Evolutionary conservation across 2,329 filamentous ascomycete species (phyloP), one percentile per base, ranked within the genome.

Genomic region (Penicillium glabrum): DNA sequence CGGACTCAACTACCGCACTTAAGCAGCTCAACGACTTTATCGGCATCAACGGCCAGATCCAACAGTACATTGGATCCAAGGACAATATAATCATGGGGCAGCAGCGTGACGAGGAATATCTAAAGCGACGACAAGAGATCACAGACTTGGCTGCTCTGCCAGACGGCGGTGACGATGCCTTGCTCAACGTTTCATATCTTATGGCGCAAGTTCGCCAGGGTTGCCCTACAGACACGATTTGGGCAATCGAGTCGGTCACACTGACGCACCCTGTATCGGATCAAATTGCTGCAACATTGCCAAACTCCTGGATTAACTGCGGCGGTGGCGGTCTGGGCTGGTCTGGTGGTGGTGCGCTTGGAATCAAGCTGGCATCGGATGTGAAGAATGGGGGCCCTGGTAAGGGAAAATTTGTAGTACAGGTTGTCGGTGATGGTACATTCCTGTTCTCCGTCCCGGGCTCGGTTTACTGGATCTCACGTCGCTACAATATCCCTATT

Each of bases 301-400:
- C 90, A 0, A 89, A 89, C 0, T 86, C 85, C 0, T 92, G 88
- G 88, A 85, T 93, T 67, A 93, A 92, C 71, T 93, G 89, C 69
- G 90, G 90, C 1, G 90, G 88, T 1, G 90, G 89, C 14, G 90
- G 90, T 2, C 84, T 93, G 0, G 90, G 90, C 2, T 93, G 90
- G 90, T 89, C 86, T 11, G 90, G 89, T 14, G 90, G 90, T 14
- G 90, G 79, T 51, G 87, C 88, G 0, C 72, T 93, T 3, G 90
- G 90, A 2, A 87, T 93, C 68, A 92, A 93, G 70, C 81, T 93
- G 8, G 90, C 89, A 0, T 80, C 81, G 0, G 82, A 87, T 49
- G 72, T 73, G 2, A 73, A 80, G 58, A 75, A 80, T 35, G 79
- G 81, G 8, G 80, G 78, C 0, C 69, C 63, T 1, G 76, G 75